A percentile compares a stretch with the other conserved stretches of the same genome.
Conservation (phyloP, 2,329 filamentous ascomycete genomes). For the Saccharata proteae region DNA sequence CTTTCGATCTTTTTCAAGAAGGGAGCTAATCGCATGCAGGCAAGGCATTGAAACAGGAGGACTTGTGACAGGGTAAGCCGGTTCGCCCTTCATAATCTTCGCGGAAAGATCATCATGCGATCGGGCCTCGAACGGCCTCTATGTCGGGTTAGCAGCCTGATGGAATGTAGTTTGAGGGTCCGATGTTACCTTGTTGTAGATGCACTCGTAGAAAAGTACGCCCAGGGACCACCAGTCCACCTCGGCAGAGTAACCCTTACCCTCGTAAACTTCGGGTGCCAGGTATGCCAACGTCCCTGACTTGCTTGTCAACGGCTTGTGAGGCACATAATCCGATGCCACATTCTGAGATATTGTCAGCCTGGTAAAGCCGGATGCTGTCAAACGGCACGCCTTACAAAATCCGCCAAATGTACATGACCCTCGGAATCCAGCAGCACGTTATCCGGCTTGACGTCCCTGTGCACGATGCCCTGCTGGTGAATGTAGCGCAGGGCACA, state of each 20-base stretch:
- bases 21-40: slow-evolving; percentile 73
- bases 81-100: slow-evolving; percentile 68
- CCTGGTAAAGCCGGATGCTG: slow-evolving; percentile 1
- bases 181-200: slow-evolving; percentile 79
- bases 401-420: slow-evolving; percentile 95
- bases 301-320: slow-evolving; percentile 80
- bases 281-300: slow-evolving; percentile 94
- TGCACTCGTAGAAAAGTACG: slow-evolving; percentile 98
- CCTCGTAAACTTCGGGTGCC: slow-evolving; percentile 87
- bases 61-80: slow-evolving; percentile 83
- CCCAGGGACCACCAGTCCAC: slow-evolving; percentile 99
- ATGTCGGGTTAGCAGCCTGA: slow-evolving; percentile 6
- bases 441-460: slow-evolving; percentile 32
- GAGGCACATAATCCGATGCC: slow-evolving; percentile 78
- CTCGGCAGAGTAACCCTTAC: slow-evolving; percentile 76
- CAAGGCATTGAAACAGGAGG: slow-evolving; percentile 83
- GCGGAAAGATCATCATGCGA: slow-evolving; percentile 70
- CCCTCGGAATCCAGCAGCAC: slow-evolving; percentile 29
- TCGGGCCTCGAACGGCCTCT: slow-evolving; percentile 88
- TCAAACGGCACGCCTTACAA: slow-evolving; percentile 47
- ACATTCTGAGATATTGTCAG: slow-evolving; percentile 62
- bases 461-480: slow-evolving; percentile 29
- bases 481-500: slow-evolving; percentile 60
- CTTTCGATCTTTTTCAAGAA: slow-evolving; percentile 68
- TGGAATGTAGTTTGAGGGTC: neutral